These are phyloP conservation scores for Termitomyces sp. DNA, from an alignment of 768 basidiomycete species.

Conservation along the genomic window DNA sequence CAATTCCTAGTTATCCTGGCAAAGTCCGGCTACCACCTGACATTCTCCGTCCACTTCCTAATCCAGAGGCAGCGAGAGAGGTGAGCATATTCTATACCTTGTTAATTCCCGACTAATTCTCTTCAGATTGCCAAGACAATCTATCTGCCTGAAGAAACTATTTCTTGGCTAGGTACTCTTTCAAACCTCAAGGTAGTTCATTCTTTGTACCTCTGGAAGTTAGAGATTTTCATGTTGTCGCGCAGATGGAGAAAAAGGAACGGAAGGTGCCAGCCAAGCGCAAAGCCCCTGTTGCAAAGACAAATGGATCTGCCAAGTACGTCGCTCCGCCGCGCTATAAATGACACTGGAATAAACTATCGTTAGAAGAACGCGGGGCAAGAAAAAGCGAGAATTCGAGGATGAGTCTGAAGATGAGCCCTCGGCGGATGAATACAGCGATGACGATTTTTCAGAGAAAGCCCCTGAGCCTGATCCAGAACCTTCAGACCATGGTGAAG, in stretches of 20 bases:
- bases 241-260: constrained; percentile 39
- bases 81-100: constrained; percentile 23
- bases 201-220: constrained; percentile 5
- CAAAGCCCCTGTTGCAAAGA: constrained; percentile 39
- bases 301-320: constrained; percentile 48
- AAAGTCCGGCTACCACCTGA: constrained; percentile 77
- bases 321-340: constrained; percentile 13
- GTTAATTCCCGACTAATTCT: not conserved
- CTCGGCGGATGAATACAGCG: constrained; percentile 29
- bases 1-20: constrained; percentile 72
- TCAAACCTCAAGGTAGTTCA: constrained; percentile 31
- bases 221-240: not conserved
- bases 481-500: constrained; percentile 17
- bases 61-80: constrained; percentile 58
- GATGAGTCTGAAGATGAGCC: constrained; percentile 38
- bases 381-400: constrained; percentile 28
- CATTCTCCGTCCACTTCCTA: constrained; percentile 71
- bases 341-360: not conserved
- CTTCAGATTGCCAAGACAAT: constrained; percentile 59
- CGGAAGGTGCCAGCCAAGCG: constrained; percentile 49
- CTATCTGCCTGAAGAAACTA: constrained; percentile 60
- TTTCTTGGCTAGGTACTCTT: constrained; percentile 52
- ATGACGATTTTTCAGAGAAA: constrained; percentile 32
- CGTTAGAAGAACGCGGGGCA: constrained; percentile 30
- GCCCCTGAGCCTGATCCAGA: constrained; percentile 13